Conservation (phyloP, 495 filamentous ascomycete genomes). For the Daldinia vernicosa region DNA sequence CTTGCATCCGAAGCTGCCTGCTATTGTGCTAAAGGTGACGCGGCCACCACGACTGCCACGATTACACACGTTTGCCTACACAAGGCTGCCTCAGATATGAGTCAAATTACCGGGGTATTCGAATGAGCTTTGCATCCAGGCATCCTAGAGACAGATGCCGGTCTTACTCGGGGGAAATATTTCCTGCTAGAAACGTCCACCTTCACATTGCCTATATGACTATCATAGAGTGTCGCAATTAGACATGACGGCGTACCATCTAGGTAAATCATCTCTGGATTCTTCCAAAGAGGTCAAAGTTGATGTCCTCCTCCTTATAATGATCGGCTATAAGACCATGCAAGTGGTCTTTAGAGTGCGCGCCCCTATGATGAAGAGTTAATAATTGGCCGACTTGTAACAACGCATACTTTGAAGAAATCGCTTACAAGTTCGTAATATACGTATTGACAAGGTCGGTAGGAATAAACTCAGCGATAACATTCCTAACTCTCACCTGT, state of each 20-base stretch:
- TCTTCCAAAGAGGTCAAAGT: conserved; percentile 59
- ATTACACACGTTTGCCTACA: background rate
- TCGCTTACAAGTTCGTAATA: conserved; percentile 88
- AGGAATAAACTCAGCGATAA: conserved; percentile 82
- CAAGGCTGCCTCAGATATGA: conserved; percentile 25
- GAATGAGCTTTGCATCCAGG: conserved; percentile 2
- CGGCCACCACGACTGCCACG: conserved; percentile 36
- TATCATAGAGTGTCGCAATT: conserved; percentile 21
- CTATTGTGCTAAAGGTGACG: conserved; percentile 32
- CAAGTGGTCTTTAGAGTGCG: conserved; percentile 81
- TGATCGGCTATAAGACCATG: conserved; percentile 85
- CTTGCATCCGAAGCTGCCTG: conserved; percentile 24
- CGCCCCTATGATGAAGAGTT: conserved; percentile 65
- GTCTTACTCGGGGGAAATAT: background rate
- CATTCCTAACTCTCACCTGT: conserved; percentile 80
- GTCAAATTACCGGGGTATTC: conserved; percentile 30
- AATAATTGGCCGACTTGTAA: conserved; percentile 15
- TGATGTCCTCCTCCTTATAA: conserved; percentile 83
- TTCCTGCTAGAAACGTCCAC: background rate
- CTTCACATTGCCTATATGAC: background rate
- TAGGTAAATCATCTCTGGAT: conserved; percentile 37
- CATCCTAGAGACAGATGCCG: conserved; percentile 2
- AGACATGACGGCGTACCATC: conserved; percentile 1
- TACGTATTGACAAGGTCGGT: conserved; percentile 86
- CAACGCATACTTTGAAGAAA: background rate